Base-by-base conservation (phyloP, 306 rosid genomes). In the Pyrus betulifolia region DNA sequence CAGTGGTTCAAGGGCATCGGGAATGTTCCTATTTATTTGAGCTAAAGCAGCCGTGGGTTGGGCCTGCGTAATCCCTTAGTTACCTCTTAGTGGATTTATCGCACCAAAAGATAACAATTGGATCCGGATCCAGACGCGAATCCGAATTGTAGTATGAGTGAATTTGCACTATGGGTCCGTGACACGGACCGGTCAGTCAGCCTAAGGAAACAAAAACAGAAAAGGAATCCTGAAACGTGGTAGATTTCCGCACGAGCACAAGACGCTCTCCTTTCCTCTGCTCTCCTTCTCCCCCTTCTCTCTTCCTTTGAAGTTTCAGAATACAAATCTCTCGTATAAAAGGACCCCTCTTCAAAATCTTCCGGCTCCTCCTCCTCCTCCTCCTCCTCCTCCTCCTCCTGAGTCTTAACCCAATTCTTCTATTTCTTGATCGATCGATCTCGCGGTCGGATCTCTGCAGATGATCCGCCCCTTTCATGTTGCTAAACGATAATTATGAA, bases 361-460 rank as follows among this genome's bases (percentile, higher is more conserved):
- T 87, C 93, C 86, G 91, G 90, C 93, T 80, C 38, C 8, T 46
- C 38, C 8, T 46, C 21, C 9, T 49, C 55, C 54, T 46, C 19
- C 6, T 46, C 54, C 54, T 0, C 38, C 8, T 46, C 21, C 9
- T 49, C 55, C 54, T 46, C 19, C 6, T 46, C 54, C 54, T 0
- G 2, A 49, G 55, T 49, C 18, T 3, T 46, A 22, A 11, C n/a
- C 46, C 55, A 38, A 54, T 18, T 7, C 61, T 54, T 14, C 52
- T 2, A 19, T 22, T 68, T 42, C 54, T 15, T 5, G 19, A 49
- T 49, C 33, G 27, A 54, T 33, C 22, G 38, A 72, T 71, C 30
- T 18, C 75, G 30, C 52, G 40, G 23, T 12, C 65, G 35, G 83
- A 69, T 80, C 78, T 38, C 52, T 15, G 74, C 44, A 55, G 13